A percentile compares a stretch with the other conserved stretches of the same genome.
These are phyloP conservation scores for Globisporangium acanthophoron DNA, from an alignment of 352 stramenopile genomes.

Conservation along the genomic window DNA sequence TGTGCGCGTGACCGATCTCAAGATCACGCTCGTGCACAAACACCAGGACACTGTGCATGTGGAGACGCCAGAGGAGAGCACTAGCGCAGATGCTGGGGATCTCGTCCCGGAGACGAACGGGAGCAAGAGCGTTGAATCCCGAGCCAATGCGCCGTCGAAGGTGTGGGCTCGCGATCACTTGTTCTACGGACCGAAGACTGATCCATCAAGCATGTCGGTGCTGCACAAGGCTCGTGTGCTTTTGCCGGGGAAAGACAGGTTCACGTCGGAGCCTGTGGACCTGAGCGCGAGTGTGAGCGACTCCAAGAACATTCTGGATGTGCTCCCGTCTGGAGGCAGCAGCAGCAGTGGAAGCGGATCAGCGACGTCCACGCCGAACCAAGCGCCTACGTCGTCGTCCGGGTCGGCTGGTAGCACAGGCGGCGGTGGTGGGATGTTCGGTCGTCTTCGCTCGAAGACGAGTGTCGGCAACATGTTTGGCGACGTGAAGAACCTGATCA, in stretches of 20 bases:
- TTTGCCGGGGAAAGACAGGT: conserved; percentile 33
- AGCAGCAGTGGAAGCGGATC: not conserved
- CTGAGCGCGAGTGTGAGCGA: conserved; percentile 47
- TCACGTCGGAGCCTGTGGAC: conserved; percentile 57
- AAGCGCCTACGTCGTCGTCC: conserved; percentile 19
- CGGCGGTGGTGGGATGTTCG: conserved; percentile 37
- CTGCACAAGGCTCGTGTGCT: conserved; percentile 42
- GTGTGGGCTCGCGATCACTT: conserved; percentile 53
- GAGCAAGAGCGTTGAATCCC: not conserved
- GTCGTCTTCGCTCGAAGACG: conserved; percentile 38
- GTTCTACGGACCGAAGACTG: conserved; percentile 63
- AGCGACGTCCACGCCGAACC: conserved; percentile 2
- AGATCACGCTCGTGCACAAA: conserved; percentile 59
- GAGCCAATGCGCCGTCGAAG: conserved; percentile 4
- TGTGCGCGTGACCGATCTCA: conserved; percentile 56
- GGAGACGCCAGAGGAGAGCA: conserved; percentile 14
- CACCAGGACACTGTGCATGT: conserved; percentile 58
- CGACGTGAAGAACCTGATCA: conserved; percentile 51
- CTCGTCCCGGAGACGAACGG: not conserved
- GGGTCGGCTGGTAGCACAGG: conserved; percentile 6
- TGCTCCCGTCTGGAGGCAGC: conserved; percentile 6
- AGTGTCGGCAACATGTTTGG: conserved; percentile 43
- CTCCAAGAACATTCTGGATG: conserved; percentile 51
- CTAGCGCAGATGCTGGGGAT: not conserved
- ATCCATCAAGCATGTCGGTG: conserved; percentile 49